Evolutionary conservation across 192 early-diverging fungal genomes (phyloP).

Genomic region (Haplosporangium gracile): DNA sequence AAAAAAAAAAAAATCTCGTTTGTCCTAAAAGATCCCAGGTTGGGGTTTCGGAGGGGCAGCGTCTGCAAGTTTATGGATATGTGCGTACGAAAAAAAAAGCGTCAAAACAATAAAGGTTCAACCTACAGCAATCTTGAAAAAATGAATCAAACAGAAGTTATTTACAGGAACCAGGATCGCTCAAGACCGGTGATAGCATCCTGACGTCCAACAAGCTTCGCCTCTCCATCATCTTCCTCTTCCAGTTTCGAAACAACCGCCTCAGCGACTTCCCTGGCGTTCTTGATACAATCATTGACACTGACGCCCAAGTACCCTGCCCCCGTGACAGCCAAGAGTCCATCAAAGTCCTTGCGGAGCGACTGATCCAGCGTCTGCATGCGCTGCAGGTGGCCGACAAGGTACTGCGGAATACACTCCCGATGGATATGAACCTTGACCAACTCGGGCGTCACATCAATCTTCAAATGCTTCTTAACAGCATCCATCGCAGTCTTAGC

Average conservation of each 20-base stretch:
- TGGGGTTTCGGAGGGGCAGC: not conserved
- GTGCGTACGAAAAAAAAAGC: not conserved
- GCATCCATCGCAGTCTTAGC: constrained; percentile 67
- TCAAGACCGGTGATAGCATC: constrained; percentile 49
- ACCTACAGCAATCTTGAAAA: not conserved
- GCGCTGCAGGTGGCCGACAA: constrained; percentile 82
- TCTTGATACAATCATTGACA: constrained; percentile 85
- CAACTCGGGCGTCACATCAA: constrained; percentile 61
- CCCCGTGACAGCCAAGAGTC: constrained; percentile 79
- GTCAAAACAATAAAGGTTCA: not conserved
- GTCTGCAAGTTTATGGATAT: not conserved
- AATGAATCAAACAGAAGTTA: not conserved
- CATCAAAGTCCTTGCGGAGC: constrained; percentile 60
- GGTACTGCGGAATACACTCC: constrained; percentile 92
- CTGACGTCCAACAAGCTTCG: constrained; percentile 31
- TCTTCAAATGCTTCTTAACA: constrained; percentile 71
- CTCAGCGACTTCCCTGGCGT: constrained; percentile 72
- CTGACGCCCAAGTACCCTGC: constrained; percentile 88
- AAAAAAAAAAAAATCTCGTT: not conserved
- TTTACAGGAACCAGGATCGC: constrained; percentile 48
- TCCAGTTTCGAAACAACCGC: constrained; percentile 59
- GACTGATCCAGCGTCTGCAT: constrained; percentile 74
- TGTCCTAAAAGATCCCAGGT: not conserved
- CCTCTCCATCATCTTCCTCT: constrained; percentile 38
- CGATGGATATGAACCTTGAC: constrained; percentile 69